These are phyloP conservation scores for Paramecium caudatum DNA, from an alignment of 73 alveolate species.

Conservation along the genomic window DNA sequence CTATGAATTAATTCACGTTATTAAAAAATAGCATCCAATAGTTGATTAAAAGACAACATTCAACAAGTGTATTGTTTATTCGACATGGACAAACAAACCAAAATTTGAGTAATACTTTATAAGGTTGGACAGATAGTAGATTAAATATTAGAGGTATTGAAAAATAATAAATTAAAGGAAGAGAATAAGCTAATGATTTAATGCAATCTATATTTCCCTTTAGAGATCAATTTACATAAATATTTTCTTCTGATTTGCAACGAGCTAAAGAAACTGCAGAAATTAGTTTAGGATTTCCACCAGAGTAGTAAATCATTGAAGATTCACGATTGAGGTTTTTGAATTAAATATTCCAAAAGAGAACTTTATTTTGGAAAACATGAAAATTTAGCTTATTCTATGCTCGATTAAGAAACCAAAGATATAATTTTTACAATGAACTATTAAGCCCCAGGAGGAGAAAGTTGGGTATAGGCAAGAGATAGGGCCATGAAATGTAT, in stretches of 20 bases:
- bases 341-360: slow-evolving; percentile 36
- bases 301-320: neutral
- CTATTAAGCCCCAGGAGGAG: slow-evolving; percentile 71
- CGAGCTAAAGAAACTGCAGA: slow-evolving; percentile 74
- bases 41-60: neutral
- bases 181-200: slow-evolving; percentile 66
- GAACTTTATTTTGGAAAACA: slow-evolving; percentile 71
- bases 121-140: slow-evolving; percentile 77
- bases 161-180: slow-evolving; percentile 37
- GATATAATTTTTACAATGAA: slow-evolving; percentile 42
- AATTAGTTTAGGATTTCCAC: slow-evolving; percentile 75
- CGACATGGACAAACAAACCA: slow-evolving; percentile 74
- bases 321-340: slow-evolving; percentile 39
- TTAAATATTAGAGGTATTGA: slow-evolving; percentile 70
- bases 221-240: slow-evolving; percentile 11
- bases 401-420: slow-evolving; percentile 59
- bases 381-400: slow-evolving; percentile 64
- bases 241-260: slow-evolving; percentile 67
- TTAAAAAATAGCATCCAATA: neutral
- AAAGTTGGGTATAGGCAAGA: slow-evolving; percentile 64
- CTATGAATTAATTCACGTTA: slow-evolving; percentile 20
- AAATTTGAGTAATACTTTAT: slow-evolving; percentile 50
- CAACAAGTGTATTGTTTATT: slow-evolving; percentile 59
- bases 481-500: slow-evolving; percentile 69
- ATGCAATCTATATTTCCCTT: slow-evolving; percentile 23